phyloP scores from a whole-genome alignment of 768 basidiomycete species.

The Kwoniella sp. region DNA sequence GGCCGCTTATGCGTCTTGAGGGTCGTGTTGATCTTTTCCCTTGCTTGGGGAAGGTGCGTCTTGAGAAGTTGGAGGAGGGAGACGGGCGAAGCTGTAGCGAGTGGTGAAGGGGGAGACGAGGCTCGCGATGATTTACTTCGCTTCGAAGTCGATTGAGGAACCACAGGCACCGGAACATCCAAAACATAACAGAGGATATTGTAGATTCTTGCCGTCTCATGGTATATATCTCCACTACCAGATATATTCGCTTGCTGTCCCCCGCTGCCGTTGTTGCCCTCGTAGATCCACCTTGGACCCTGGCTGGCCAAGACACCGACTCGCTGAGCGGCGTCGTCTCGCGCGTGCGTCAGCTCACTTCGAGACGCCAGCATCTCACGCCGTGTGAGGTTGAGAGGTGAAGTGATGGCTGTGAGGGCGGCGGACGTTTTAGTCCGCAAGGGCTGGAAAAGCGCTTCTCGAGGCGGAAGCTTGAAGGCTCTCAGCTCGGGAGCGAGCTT shows the following conservation, averaged over 20 bases:
- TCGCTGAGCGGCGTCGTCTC: conserved; percentile 42
- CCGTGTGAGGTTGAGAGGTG: conserved; percentile 49
- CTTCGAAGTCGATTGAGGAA: conserved; percentile 27
- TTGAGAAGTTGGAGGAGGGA: conserved; percentile 43
- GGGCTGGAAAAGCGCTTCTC: conserved; percentile 39
- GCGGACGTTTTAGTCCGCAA: conserved; percentile 31
- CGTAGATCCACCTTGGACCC: conserved; percentile 44
- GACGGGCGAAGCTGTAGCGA: conserved; percentile 22
- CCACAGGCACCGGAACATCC: conserved; percentile 34
- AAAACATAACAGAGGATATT: conserved; percentile 41
- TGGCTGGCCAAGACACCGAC: conserved; percentile 50
- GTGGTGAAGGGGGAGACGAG: conserved; percentile 28
- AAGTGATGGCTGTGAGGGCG: conserved; percentile 39
- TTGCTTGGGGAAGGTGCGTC: conserved; percentile 49
- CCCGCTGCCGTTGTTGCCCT: not conserved
- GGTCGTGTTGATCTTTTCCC: conserved; percentile 48
- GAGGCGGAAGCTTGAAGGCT: conserved; percentile 39
- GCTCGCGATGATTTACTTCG: conserved; percentile 24
- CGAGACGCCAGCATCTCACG: conserved; percentile 49
- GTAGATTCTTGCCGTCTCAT: conserved; percentile 45
- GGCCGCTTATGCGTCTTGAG: conserved; percentile 67
- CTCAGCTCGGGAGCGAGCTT: conserved; percentile 33
- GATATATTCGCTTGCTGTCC: not conserved
- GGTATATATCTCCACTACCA: conserved; percentile 23
- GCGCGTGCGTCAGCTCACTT: conserved; percentile 36